Evolutionary conservation across 345 rosid genomes (phyloP), one percentile per base, ranked within the genome.

Genomic region (Firmiana major): DNA sequence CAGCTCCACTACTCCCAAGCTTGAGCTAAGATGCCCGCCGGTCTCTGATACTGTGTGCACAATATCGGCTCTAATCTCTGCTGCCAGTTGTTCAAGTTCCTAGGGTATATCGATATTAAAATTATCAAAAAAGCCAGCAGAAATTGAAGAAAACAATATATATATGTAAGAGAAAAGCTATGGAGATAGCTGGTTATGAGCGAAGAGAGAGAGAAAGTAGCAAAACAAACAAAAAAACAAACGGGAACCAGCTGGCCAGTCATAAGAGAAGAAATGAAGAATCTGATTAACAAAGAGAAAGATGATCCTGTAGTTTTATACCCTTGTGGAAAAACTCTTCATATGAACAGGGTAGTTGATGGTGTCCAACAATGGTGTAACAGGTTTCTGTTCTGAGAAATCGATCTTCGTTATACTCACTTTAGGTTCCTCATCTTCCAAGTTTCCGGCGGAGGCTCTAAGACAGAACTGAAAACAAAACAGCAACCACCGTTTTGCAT

Each of bases 21-120:
- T 89, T 58, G 93, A 51, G 73, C 93, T 86, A 51, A 91, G 88
- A 85, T 91, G 93, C 40, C 95, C 95, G 11, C 95, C 95, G 0
- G 88, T 85, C 45, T 87, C 57, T 2, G 95, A 82, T 15, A 91
- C 93, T 0, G 81, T 63, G 80, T 88, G 57, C 17, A 90, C 88
- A 43, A 86, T 81, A 67, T 90, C 94, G 17, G 88, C 87, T 77
- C 92, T 86, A 10, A 88, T 81, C 85, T 90, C 94, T 71, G 89
- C 86, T 11, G 90, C 89, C 9, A 88, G 79, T 80, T 85, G 88
- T 63, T 90, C 92, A 60, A 90, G 92, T 68, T 90, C 92, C 94
- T 90, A 79, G 59, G 19, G 60, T 34, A 22, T 58, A 48, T 0
- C 38, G 19, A 64, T 16, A 22, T 48, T 10, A 48, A 15, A 1